Evolutionary conservation across 202 grass and related monocot species (phyloP).

Genomic region (Bolboschoenoplectus hybrid): DNA sequence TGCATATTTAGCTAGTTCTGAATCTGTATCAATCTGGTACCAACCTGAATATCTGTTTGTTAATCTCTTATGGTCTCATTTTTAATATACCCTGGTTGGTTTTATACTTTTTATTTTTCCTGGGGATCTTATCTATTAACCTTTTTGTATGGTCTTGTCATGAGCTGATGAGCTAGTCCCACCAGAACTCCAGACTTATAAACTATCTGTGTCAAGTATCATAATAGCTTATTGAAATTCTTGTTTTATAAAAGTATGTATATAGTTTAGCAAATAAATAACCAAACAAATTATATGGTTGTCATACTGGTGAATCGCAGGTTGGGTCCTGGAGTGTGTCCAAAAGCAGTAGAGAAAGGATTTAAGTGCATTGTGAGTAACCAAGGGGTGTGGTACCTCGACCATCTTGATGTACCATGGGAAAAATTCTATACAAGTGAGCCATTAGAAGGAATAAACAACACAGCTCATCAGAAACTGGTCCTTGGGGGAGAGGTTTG

Average conservation of each 20-base stretch:
- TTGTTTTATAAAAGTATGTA: neutral
- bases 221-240: neutral
- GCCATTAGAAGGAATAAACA: slow-evolving; percentile 71
- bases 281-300: slow-evolving; percentile 13
- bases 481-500: slow-evolving; percentile 92
- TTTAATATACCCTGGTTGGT: neutral
- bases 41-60: neutral
- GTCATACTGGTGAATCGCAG: slow-evolving; percentile 29
- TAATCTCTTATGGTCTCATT: neutral
- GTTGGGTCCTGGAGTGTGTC: slow-evolving; percentile 91
- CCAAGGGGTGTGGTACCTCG: slow-evolving; percentile 94
- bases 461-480: slow-evolving; percentile 68
- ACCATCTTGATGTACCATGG: slow-evolving; percentile 95
- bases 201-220: neutral
- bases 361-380: slow-evolving; percentile 98
- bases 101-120: neutral
- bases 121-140: neutral
- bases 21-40: neutral
- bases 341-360: slow-evolving; percentile 80
- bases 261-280: neutral
- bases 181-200: neutral
- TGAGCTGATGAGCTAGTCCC: neutral
- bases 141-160: neutral
- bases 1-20: neutral
- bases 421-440: slow-evolving; percentile 76